A percentile compares a stretch with the other conserved stretches of the same genome.
These are phyloP conservation scores for Chalaropsis thielavioides DNA, from an alignment of 2,329 filamentous ascomycete genomes.

Conservation along the genomic window DNA sequence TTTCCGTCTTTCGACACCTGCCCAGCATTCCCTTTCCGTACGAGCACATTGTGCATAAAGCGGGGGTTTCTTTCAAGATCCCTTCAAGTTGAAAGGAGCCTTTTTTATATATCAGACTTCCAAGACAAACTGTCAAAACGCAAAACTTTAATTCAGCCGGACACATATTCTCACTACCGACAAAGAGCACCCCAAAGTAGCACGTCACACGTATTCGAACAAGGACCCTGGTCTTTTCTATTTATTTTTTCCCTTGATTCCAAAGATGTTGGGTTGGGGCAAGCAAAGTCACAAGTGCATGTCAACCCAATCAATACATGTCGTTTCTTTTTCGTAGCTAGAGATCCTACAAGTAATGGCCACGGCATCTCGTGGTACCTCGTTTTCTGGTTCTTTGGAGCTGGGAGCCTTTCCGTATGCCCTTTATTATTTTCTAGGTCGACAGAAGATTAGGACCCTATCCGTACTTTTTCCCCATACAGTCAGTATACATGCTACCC, in stretches of 20 bases:
- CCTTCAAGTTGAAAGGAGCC: neutral
- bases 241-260: too few species aligned
- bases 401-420: neutral
- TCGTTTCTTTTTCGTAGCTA: neutral
- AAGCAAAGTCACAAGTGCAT: slow-evolving; percentile 1
- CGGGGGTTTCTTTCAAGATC: neutral
- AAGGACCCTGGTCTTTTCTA: too few species aligned
- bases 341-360: neutral
- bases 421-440: neutral
- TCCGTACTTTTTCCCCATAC: neutral
- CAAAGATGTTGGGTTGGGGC: too few species aligned
- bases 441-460: neutral
- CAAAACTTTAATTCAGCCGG: neutral
- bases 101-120: neutral
- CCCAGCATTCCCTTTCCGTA: too few species aligned
- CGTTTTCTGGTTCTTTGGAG: neutral
- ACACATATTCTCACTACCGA: neutral
- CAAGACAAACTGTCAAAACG: neutral
- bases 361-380: neutral
- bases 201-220: neutral
- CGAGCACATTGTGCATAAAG: too few species aligned
- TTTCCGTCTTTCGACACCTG: too few species aligned
- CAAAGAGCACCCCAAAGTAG: neutral
- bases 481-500: neutral
- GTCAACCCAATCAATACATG: neutral